These are phyloP conservation scores for Poa annua DNA, from an alignment of 176 grass and related monocot species.

Conservation along the genomic window DNA sequence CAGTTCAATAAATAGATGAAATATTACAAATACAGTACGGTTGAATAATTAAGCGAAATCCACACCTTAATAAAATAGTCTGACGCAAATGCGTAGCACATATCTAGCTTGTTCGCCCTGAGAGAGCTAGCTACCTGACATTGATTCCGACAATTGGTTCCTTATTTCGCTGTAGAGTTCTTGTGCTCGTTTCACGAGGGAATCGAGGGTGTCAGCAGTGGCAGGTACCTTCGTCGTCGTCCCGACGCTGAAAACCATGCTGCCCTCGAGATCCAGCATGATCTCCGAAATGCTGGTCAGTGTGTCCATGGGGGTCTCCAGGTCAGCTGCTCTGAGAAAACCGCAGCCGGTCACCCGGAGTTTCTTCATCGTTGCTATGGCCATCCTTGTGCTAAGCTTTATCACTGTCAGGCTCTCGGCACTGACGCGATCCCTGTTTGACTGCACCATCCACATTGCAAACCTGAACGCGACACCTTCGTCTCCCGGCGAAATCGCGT, in stretches of 20 bases:
- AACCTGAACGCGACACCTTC: background rate
- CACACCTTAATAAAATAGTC: background rate
- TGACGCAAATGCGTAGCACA: background rate
- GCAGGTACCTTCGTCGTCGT: background rate
- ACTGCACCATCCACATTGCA: background rate
- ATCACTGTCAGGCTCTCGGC: background rate
- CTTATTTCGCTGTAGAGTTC: background rate
- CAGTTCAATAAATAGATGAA: background rate
- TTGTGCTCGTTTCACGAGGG: background rate
- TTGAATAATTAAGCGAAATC: background rate
- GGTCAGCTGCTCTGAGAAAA: background rate
- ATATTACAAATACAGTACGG: background rate
- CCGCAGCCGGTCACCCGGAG: rapidly evolving
- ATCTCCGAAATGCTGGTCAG: background rate
- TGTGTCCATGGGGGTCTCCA: background rate
- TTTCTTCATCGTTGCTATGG: background rate
- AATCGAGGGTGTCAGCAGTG: background rate
- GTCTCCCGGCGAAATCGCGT: background rate
- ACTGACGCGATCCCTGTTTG: background rate
- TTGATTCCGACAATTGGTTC: background rate
- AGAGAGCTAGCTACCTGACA: background rate
- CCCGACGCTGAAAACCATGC: background rate
- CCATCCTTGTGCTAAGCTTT: background rate
- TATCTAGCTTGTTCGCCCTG: background rate
- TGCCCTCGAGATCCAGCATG: slow-evolving; percentile 7